Conservation (phyloP, 2,329 filamentous ascomycete species). For the Cladorrhinum sp. region DNA sequence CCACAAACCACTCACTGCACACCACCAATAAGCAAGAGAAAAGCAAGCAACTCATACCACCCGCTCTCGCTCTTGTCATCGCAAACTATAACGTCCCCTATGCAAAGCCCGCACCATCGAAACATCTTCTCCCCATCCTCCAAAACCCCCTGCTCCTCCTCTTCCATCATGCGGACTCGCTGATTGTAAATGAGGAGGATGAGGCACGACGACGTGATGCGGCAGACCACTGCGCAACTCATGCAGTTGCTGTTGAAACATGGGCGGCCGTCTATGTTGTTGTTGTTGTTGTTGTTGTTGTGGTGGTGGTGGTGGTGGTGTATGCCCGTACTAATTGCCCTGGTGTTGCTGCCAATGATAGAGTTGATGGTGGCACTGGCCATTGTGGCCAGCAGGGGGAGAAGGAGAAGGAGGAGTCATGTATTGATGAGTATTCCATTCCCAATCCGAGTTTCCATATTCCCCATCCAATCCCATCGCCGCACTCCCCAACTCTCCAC, state of each 20-base stretch:
- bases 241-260: neutral
- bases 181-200: neutral
- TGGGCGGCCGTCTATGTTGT: neutral
- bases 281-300: too few relatives aligned
- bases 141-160: neutral
- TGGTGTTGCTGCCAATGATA: neutral
- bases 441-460: neutral
- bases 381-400: neutral
- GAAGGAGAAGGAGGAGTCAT: neutral
- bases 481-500: neutral
- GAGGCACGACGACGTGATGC: neutral
- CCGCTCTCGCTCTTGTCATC: slow-evolving; percentile 6
- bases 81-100: slow-evolving; percentile 24
- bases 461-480: neutral
- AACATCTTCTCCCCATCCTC: slow-evolving; percentile 18
- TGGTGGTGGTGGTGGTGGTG: neutral
- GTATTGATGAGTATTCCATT: neutral
- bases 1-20: neutral
- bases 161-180: neutral
- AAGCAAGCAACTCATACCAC: neutral
- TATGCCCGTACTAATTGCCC: neutral
- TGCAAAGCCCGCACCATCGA: slow-evolving; percentile 22
- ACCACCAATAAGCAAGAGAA: neutral
- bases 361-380: neutral
- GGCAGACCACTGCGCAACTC: neutral